Evolutionary conservation across 2,329 filamentous ascomycete genomes (phyloP), one percentile per base, ranked within the genome.

Genomic region (Ceratocystis alfenasii): DNA sequence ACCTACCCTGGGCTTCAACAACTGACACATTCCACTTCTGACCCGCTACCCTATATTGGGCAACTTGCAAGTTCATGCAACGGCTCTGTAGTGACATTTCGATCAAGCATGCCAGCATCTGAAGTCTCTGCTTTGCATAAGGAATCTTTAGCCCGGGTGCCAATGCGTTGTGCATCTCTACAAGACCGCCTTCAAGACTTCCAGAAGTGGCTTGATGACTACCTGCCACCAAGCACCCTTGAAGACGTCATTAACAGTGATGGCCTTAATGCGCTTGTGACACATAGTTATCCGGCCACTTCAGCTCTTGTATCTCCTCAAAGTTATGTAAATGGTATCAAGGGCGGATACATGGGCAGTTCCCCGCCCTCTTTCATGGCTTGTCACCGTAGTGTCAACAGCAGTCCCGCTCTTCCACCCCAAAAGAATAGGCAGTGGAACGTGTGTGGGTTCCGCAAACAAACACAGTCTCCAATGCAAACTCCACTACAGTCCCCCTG

Each of bases 191-290:
- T 69, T 41, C 53, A 67, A n/a, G 22, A 66, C 57, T 68, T 69
- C 28, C 63, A 69, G 55, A 64, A 68, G 57, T 69, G 67, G 63
- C 67, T 69, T 20, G 67, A 69, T 30, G 64, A 63, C 12, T 69
- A 67, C 41, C 63, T 68, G 7, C 64, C 60, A 12, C 33, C 61
- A 15, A 28, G 48, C 7, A n/a, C 66, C 4, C 7, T 20, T 53
- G 41, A 8, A n/a, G 28, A 59, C 20, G 28, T 10, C 17, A 59
- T 3, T n/a, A 17, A 17, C 28, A 36, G 17, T 25, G 7, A 17
- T n/a, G n/a, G 15, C 7, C 5, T 28, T 17, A 59, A 33, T 30
- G 7, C 8, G n/a, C 12, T 15, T 33, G 17, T n/a, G 22, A n/a
- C 55, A n/a, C 8, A 8, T 59, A 8, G 55, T n/a, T 36, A 8